Conservation (phyloP, 2,329 filamentous ascomycete species). For the Chrysosporium keratinophilum region DNA sequence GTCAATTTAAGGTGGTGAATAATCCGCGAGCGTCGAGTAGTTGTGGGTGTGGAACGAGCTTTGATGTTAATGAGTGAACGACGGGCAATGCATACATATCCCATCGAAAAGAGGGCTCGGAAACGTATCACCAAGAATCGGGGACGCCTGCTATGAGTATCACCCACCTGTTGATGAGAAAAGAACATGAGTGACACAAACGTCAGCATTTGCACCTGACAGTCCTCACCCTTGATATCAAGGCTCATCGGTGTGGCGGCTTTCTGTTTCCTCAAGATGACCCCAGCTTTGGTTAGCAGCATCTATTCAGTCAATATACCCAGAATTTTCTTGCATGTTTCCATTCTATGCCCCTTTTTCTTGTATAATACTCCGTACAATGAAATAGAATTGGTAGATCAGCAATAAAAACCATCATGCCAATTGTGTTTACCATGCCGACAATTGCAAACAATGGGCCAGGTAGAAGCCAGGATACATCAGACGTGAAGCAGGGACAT, state of each 20-base stretch:
- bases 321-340: not conserved
- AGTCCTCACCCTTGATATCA: not conserved
- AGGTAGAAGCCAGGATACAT: too few relatives aligned
- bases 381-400: not conserved
- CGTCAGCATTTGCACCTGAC: too few relatives aligned
- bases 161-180: too few relatives aligned
- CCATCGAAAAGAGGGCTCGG: too few relatives aligned
- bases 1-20: conserved; percentile 92
- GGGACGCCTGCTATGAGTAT: too few relatives aligned
- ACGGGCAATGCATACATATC: not conserved
- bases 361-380: not conserved
- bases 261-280: too few relatives aligned
- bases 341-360: not conserved
- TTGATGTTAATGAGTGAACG: conserved; percentile 54
- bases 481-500: not conserved
- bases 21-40: conserved; percentile 87
- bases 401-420: not conserved
- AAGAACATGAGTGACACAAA: not conserved
- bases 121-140: too few relatives aligned
- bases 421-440: not conserved
- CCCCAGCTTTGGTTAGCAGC: too few relatives aligned
- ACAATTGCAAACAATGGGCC: not conserved
- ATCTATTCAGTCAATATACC: not conserved
- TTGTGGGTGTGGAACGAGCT: conserved; percentile 95
- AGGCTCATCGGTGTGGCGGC: not conserved